Conservation (phyloP, 768 basidiomycete species). For the Auricularia auricula-judae region DNA sequence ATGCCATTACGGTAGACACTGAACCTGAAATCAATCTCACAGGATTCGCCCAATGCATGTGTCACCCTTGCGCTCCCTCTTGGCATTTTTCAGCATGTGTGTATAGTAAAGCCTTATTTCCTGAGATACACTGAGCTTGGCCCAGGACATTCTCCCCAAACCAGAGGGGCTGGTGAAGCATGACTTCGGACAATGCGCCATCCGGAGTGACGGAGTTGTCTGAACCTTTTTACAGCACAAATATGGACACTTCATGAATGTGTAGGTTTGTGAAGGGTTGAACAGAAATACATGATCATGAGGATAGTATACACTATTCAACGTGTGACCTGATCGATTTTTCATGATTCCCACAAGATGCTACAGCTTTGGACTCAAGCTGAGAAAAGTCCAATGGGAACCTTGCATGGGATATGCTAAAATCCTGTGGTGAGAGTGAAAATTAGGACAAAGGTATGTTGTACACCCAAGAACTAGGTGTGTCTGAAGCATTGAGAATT, state of each 20-base stretch:
- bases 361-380: no score
- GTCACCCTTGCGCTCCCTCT: conserved; percentile 63
- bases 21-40: not conserved
- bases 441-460: no score
- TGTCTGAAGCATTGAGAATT: no score
- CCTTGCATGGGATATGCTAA: no score
- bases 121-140: not conserved
- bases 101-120: conserved; percentile 11
- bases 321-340: no score
- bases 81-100: conserved; percentile 65
- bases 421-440: no score
- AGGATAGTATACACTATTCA: no score
- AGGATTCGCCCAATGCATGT: conserved; percentile 73
- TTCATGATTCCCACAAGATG: no score
- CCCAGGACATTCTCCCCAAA: conserved; percentile 56
- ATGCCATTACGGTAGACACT: not conserved
- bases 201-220: conserved; percentile 51
- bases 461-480: no score
- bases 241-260: not conserved
- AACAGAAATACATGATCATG: no score
- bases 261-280: no score
- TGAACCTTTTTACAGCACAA: conserved; percentile 7
- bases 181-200: conserved; percentile 54
- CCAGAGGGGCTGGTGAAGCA: conserved; percentile 49
- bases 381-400: no score